Evolutionary conservation across 495 filamentous ascomycete species (phyloP).

Genomic region (Aspergillus cristatus): DNA sequence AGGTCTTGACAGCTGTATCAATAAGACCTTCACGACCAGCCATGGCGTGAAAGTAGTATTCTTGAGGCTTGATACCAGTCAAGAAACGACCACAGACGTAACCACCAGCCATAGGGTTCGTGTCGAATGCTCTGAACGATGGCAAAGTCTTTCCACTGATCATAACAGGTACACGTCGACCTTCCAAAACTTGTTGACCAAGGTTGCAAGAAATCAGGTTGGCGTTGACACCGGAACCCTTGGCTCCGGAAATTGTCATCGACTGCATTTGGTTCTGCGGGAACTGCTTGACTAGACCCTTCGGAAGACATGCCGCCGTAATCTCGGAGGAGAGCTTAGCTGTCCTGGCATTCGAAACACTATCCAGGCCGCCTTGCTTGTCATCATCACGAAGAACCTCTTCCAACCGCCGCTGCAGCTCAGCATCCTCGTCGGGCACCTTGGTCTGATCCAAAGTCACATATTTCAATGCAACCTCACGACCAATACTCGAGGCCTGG

Average conservation of each 20-base stretch:
- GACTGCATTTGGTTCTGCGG: conserved; percentile 98
- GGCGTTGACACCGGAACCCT: conserved; percentile 87
- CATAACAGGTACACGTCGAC: conserved; percentile 91
- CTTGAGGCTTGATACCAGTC: conserved; percentile 93
- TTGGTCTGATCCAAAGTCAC: conserved; percentile 69
- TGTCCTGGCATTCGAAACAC: conserved; percentile 67
- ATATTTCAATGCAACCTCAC: conserved; percentile 78
- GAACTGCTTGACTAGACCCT: conserved; percentile 80
- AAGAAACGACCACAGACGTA: conserved; percentile 96
- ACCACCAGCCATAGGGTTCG: conserved; percentile 80
- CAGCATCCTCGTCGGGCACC: conserved; percentile 48
- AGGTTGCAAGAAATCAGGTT: conserved; percentile 97
- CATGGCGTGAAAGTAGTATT: conserved; percentile 99
- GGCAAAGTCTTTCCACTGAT: conserved; percentile 94
- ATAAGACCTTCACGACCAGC: conserved; percentile 97
- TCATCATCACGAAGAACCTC: conserved; percentile 83
- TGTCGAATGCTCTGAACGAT: conserved; percentile 88
- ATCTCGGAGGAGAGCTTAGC: conserved; percentile 67
- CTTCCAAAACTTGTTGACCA: conserved; percentile 94
- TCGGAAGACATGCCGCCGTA: conserved; percentile 68
- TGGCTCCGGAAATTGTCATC: conserved; percentile 96
- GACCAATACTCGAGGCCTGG: conserved; percentile 62
- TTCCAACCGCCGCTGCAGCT: conserved; percentile 70
- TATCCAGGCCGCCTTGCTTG: conserved; percentile 82
- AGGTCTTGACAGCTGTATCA: conserved; percentile 98